Evolutionary conservation across 768 basidiomycete genomes (phyloP).

Genomic region (Lactifluus rugatus): DNA sequence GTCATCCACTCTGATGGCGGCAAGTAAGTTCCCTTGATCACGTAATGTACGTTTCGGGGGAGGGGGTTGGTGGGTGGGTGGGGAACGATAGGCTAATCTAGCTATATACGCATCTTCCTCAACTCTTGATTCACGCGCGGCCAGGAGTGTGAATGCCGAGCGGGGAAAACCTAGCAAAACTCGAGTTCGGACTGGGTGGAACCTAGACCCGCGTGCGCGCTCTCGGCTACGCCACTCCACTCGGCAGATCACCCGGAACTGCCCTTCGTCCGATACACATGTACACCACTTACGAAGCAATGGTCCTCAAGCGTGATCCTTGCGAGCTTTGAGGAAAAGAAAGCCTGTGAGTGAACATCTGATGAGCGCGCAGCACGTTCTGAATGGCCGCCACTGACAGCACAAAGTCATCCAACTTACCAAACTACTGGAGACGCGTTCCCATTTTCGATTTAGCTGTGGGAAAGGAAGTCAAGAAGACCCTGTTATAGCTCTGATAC

Average conservation of each 20-base stretch:
- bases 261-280: neutral
- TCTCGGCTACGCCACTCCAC: neutral
- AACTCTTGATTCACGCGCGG: neutral
- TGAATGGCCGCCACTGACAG: conserved; percentile 4
- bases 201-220: neutral
- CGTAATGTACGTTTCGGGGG: neutral
- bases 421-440: conserved; percentile 6
- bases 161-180: neutral
- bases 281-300: neutral
- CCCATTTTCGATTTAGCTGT: conserved; percentile 11
- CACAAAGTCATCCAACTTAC: conserved; percentile 12
- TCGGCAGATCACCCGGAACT: neutral
- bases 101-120: neutral
- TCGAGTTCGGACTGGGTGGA: neutral
- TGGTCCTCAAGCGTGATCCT: neutral
- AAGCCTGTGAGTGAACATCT: neutral
- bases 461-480: neutral
- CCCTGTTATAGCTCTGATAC: neutral
- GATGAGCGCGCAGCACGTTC: conserved; percentile 6
- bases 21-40: neutral
- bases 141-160: neutral
- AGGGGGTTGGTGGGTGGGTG: neutral
- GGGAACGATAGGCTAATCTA: neutral
- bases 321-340: neutral
- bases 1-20: neutral